Conservation (phyloP, 148 eudicot genomes). For the Amaranthus palmeri region DNA sequence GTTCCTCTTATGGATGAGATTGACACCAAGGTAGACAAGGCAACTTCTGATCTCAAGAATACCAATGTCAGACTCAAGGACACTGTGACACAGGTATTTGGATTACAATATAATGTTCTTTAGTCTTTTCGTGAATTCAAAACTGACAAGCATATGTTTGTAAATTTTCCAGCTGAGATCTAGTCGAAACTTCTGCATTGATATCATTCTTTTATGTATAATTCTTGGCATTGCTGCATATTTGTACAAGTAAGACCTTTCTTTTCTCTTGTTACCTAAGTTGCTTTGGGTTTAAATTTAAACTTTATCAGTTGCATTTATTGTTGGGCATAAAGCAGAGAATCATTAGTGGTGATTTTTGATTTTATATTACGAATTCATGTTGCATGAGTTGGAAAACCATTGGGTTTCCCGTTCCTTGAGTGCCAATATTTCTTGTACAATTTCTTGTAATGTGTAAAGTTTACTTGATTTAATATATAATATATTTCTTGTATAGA, state of each 20-base stretch:
- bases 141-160: not conserved
- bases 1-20: slow-evolving; percentile 99
- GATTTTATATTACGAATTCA: not conserved
- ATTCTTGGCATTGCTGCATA: slow-evolving; percentile 97
- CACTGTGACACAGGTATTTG: slow-evolving; percentile 78
- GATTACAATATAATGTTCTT: slow-evolving; percentile 8
- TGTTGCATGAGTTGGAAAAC: not conserved
- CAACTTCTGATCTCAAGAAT: slow-evolving; percentile 84
- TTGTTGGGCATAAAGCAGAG: slow-evolving; percentile 1
- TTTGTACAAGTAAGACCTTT: slow-evolving; percentile 79
- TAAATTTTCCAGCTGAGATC: slow-evolving; percentile 71
- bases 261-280: not conserved
- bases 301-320: not conserved
- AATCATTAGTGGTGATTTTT: not conserved
- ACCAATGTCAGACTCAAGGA: slow-evolving; percentile 97
- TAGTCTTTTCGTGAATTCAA: slow-evolving; percentile 2
- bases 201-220: slow-evolving; percentile 79
- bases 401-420: not conserved
- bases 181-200: slow-evolving; percentile 93
- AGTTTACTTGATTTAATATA: too few species aligned
- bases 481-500: too few species aligned
- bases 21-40: slow-evolving; percentile 94
- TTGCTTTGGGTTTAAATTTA: not conserved
- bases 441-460: too few species aligned
- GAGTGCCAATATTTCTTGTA: not conserved